Conservation (phyloP, 2,329 filamentous ascomycete genomes). For the Penicillium polonicum region DNA sequence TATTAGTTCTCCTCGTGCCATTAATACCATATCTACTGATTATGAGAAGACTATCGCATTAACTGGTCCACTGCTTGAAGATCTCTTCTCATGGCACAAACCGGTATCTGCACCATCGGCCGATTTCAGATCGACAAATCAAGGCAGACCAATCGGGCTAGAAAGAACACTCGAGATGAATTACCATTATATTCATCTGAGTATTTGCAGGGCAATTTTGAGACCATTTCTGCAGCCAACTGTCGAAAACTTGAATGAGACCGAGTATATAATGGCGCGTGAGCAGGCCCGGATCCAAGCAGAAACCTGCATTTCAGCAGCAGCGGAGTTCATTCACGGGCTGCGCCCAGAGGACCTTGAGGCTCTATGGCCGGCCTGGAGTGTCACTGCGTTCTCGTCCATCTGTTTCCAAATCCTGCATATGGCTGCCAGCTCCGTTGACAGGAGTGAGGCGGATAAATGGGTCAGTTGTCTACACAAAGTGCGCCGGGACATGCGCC, state of each 20-base stretch:
- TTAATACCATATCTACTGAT: neutral
- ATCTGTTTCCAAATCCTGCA: slow-evolving; percentile 3
- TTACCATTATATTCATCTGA: slow-evolving; percentile 6
- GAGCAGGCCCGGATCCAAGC: neutral
- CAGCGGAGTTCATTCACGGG: neutral
- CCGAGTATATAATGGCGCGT: neutral
- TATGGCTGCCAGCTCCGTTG: neutral
- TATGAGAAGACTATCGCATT: neutral
- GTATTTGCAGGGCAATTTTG: neutral
- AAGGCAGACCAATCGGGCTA: neutral
- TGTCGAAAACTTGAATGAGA: neutral
- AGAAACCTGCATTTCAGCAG: neutral
- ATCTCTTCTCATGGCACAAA: neutral
- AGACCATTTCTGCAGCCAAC: neutral
- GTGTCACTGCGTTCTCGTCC: neutral
- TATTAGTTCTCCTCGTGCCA: neutral
- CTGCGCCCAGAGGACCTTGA: slow-evolving; percentile 1
- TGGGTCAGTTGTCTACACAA: slow-evolving; percentile 1
- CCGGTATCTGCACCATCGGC: neutral
- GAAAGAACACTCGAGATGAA: neutral
- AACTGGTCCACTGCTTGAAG: neutral
- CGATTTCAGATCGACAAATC: neutral
- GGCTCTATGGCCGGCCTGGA: slow-evolving; percentile 1
- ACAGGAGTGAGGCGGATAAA: neutral
- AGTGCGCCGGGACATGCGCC: slow-evolving; percentile 5